A percentile compares a stretch with the other conserved stretches of the same genome.
These are phyloP conservation scores for Cunninghamia lanceolata DNA, from an alignment of 75 land plant genomes.

Conservation along the genomic window DNA sequence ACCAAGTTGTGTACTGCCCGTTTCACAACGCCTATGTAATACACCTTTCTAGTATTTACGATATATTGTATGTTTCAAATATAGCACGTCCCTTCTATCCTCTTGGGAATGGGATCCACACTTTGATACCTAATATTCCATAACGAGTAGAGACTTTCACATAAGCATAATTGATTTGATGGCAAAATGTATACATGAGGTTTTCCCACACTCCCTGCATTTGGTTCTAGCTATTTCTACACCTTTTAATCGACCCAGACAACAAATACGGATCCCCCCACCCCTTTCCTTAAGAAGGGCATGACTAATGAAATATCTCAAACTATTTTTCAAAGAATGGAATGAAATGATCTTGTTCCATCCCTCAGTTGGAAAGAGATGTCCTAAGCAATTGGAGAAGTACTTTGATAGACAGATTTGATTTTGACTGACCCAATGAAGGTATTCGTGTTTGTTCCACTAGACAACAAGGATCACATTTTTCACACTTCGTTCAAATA, in stretches of 20 bases:
- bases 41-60: neutral
- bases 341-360: constrained; percentile 15
- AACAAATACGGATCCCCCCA: neutral
- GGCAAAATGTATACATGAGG: neutral
- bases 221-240: neutral
- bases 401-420: too few species aligned
- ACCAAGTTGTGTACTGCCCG: neutral
- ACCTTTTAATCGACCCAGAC: neutral
- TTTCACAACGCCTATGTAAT: neutral
- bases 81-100: neutral
- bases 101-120: neutral
- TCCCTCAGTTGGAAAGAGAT: constrained; percentile 17
- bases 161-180: neutral
- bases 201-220: neutral
- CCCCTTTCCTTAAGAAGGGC: neutral
- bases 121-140: neutral
- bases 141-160: neutral
- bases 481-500: neutral
- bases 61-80: neutral
- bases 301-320: constrained; percentile 19
- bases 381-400: too few species aligned
- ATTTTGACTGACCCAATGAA: constrained; percentile 18
- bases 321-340: constrained; percentile 15
- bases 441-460: constrained; percentile 20
- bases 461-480: constrained; percentile 11